phyloP scores from a whole-genome alignment of 331 rosid species.

The Stylosanthes scabra region DNA sequence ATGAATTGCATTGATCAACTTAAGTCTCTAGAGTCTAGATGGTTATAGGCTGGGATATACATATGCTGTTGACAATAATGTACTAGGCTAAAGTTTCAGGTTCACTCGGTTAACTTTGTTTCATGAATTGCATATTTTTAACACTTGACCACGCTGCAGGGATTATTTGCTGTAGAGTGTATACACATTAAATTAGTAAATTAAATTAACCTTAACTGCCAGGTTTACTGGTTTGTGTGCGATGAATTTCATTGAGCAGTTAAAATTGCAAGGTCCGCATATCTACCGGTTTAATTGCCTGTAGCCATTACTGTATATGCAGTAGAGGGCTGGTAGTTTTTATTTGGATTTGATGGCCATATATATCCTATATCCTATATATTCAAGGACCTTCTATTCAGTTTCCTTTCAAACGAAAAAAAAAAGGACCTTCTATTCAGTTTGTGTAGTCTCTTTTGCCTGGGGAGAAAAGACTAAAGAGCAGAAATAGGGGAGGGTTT shows the following conservation, averaged over 20 bases:
- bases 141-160: constrained; percentile 1
- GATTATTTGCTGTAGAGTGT: background rate
- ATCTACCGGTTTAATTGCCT: too few species aligned
- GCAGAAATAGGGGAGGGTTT: too few species aligned
- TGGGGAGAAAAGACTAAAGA: too few species aligned
- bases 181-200: too few species aligned
- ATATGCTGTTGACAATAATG: background rate
- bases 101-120: background rate
- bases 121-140: constrained; percentile 20
- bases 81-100: background rate
- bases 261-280: constrained; percentile 3
- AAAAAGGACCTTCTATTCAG: too few species aligned
- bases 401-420: too few species aligned
- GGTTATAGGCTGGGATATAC: background rate
- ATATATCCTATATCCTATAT: too few species aligned
- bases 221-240: constrained; percentile 18
- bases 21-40: background rate
- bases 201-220: constrained; percentile 22
- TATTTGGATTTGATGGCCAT: too few species aligned
- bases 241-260: constrained; percentile 23
- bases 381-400: too few species aligned
- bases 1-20: background rate
- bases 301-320: background rate
- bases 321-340: background rate
- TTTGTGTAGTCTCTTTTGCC: too few species aligned